phyloP scores from a whole-genome alignment of 2,329 filamentous ascomycete genomes.

The Calycina herbarum region DNA sequence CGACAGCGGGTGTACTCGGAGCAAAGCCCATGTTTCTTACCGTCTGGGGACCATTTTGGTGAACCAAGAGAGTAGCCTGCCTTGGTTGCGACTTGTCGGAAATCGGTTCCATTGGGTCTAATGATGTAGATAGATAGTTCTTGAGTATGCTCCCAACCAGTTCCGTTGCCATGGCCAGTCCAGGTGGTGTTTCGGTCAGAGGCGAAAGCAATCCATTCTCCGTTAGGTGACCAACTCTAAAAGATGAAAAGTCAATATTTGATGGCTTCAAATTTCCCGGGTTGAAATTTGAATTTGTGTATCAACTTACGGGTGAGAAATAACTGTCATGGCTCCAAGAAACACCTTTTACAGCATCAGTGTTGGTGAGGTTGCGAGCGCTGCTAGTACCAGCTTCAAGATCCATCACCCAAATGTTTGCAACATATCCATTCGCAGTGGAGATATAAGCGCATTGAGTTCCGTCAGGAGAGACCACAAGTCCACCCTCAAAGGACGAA shows the following conservation, averaged over 20 bases:
- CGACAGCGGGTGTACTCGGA: too few species aligned
- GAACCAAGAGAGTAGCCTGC: slow-evolving; percentile 41
- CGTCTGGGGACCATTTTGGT: slow-evolving; percentile 42
- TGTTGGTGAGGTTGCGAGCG: slow-evolving; percentile 41
- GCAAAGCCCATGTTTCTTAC: slow-evolving; percentile 10
- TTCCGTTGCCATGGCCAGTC: slow-evolving; percentile 43
- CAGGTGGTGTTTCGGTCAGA: slow-evolving; percentile 45
- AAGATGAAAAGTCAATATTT: too few species aligned
- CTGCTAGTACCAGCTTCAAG: slow-evolving; percentile 35
- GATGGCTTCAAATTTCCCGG: too few species aligned
- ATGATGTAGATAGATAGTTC: slow-evolving; percentile 44
- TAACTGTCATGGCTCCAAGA: slow-evolving; percentile 37
- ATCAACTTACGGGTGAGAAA: slow-evolving; percentile 37
- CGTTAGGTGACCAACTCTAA: slow-evolving; percentile 42
- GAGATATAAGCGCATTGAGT: slow-evolving; percentile 43
- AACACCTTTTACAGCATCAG: slow-evolving; percentile 27
- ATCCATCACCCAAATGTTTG: slow-evolving; percentile 45
- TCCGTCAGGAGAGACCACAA: slow-evolving; percentile 42
- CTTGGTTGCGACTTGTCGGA: slow-evolving; percentile 40
- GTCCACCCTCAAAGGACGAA: slow-evolving; percentile 41
- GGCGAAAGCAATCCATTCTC: slow-evolving; percentile 43
- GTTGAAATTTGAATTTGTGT: too few species aligned
- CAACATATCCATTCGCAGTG: slow-evolving; percentile 39
- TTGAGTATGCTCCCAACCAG: slow-evolving; percentile 45
- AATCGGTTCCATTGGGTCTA: slow-evolving; percentile 40